Evolutionary conservation across 257 asterid genomes (phyloP), one percentile per base, ranked within the genome.

Genomic region (Orobanche coerulescens): DNA sequence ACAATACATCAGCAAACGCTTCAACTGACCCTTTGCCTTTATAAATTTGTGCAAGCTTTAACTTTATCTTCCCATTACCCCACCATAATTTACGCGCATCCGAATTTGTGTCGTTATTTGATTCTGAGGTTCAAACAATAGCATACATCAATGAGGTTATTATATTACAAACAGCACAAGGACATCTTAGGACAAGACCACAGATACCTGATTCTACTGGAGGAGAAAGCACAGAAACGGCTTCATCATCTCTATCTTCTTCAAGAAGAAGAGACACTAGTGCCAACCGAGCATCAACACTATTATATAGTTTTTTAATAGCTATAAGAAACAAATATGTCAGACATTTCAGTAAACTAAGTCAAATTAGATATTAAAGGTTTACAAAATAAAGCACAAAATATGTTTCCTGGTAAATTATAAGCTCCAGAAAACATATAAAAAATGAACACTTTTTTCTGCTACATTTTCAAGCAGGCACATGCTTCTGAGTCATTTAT

Each of bases 151-250:
- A 64, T 73, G 67, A 62, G 53, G 62, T 58, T n/a, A n/a, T n/a
- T n/a, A n/a, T n/a, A n/a, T n/a, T 12, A 62, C 62, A 67, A 56
- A 58, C 22, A 39, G 6, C 49, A 61, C 58, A 53, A 44, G 54
- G 70, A 61, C 24, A 47, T 16, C 20, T 20, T 24, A 30, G 57
- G 56, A 13, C 54, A 23, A 40, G 56, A 15, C 10, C 57, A 61
- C 12, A 39, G 33, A 66, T 69, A 76, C 91, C 86, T 66, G 84
- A 65, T 60, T 73, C 87, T 70, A 59, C 57, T 44, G 96, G 90
- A 66, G 95, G 88, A 66, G 88, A 81, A 55, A 90, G 95, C 69
- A 90, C 82, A 71, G 83, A 78, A 71, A 87, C 82, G 44, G 97
- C 96, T 78, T 90, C 94, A 69, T 81, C 93, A 40, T 77, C 80